Base-by-base conservation (phyloP, 139 green algal genomes). In the Tetraselmis chui region DNA sequence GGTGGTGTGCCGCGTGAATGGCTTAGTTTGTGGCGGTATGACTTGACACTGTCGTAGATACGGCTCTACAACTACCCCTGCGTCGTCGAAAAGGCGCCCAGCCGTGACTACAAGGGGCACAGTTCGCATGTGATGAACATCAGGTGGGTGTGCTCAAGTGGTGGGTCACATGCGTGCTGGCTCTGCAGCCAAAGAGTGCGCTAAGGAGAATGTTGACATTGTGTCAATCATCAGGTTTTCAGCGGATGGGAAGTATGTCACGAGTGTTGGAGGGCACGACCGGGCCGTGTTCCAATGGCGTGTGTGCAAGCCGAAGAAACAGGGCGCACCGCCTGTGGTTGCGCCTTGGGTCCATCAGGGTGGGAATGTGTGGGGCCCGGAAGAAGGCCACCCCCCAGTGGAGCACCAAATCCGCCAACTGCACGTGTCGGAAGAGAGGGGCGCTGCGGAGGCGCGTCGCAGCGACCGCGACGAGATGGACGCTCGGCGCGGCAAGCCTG, bases 61-160 rank as follows among this genome's bases (percentile, higher is more conserved):
- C 45, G 89, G 83, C 89, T 94, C 0, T 92, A 92, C 87, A 94
- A 93, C 86, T 93, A 92, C 85, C 92, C 92, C 1, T 90, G 84
- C 67, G 90, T 94, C 26, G 78, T 95, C 28, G 82, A 93, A 2
- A 86, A 93, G 30, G 92, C 90, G 25, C 89, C 91, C 2, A 86
- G 89, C 83, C 80, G 84, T 80, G 87, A 84, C 0, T 94, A 93
- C 86, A 77, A 82, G 11, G 92, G 92, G 30, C 92, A 95, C 87
- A 90, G 81, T 59, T 86, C 83, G 24, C 91, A 94, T 85, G 89
- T 95, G 26, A 88, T 91, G 90, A 84, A 87, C 28, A 89, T 93
- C 32, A 78, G 88, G 29, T 94, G 45, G 18, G 45, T 67, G n/a
- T n/a, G n/a, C n/a, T n/a, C n/a, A n/a, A n/a, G n/a, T n/a, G n/a